Evolutionary conservation across 108 stramenopile genomes (phyloP), one percentile per base, ranked within the genome.

Genomic region (Nitzschia palea): DNA sequence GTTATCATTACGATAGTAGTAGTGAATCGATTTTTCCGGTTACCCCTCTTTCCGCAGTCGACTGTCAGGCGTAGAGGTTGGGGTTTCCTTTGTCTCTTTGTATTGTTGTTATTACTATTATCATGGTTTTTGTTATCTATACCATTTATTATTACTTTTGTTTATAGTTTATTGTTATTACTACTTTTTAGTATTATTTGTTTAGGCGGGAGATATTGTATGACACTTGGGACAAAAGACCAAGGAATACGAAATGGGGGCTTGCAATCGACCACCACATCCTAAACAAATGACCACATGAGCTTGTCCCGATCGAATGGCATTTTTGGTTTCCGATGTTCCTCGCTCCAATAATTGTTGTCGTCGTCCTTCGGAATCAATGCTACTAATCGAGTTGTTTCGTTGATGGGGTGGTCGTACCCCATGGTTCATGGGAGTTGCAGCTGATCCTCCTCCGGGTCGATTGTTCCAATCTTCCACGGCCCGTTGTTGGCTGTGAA

Each of bases 191-290:
- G n/a, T 70, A 35, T 32, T 44, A 14, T 25, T 31, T 44, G 26
- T 1, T 54, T 73, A 74, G 2, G 67, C 60, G 14, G 74, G 74
- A 44, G 67, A 63, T 28, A 76, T 54, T 2, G 74, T 76, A 47
- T 68, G 62, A 32, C 74, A 76, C 28, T 68, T 68, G 31, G 74
- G 67, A 55, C 74, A 76, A 68, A 63, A 81, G 4, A 74, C 67
- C 66, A 81, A 62, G 17, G 74, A 50, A 55, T 75, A 80, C 12
- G 53, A 52, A 3, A 75, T 22, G 4, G 79, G 78, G 17, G 78
- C 71, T 37, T 73, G 71, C 45, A 79, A 43, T 33, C 71, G 60
- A 23, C 47, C 67, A 27, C 51, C 18, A 42, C 78, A 79, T 22
- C 71, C 71, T 4, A 45, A 60, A 43, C 78, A 79, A 31, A 27